These are phyloP conservation scores for Pseudevernia furfuracea DNA, from an alignment of 495 filamentous ascomycete species.

Conservation along the genomic window DNA sequence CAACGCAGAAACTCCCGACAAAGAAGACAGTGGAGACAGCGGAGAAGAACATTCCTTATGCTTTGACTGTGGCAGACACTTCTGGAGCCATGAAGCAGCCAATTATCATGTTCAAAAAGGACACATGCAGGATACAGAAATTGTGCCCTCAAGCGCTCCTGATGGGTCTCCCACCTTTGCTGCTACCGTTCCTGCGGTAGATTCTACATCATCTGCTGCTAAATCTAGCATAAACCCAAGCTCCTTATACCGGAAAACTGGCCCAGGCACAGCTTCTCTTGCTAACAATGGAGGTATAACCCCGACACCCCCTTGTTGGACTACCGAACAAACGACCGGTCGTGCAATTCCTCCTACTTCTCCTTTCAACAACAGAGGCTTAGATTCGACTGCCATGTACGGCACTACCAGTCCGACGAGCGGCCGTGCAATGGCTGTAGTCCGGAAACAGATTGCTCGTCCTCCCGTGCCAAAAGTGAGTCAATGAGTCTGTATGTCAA, in stretches of 20 bases:
- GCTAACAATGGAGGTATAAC: neutral
- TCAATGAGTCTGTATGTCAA: neutral
- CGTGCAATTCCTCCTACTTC: neutral
- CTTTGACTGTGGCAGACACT: neutral
- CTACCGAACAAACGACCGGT: neutral
- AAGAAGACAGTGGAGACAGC: neutral
- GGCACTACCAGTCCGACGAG: neutral
- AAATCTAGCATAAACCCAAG: neutral
- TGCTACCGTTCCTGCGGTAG: neutral
- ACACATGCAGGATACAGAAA: neutral
- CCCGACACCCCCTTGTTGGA: neutral
- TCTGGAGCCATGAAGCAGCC: neutral
- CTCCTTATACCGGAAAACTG: neutral
- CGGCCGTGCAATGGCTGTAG: neutral
- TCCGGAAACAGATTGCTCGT: neutral
- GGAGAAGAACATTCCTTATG: neutral
- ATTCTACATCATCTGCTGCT: neutral
- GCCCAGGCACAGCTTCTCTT: neutral
- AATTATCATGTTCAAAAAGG: neutral
- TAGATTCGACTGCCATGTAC: neutral
- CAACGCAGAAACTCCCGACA: neutral
- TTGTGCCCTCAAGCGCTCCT: neutral
- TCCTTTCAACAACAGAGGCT: neutral
- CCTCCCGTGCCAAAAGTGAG: neutral
- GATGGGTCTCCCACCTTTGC: neutral